phyloP scores from a whole-genome alignment of 192 early-diverging fungal genomes.

The Coemansia nantahalensis region DNA sequence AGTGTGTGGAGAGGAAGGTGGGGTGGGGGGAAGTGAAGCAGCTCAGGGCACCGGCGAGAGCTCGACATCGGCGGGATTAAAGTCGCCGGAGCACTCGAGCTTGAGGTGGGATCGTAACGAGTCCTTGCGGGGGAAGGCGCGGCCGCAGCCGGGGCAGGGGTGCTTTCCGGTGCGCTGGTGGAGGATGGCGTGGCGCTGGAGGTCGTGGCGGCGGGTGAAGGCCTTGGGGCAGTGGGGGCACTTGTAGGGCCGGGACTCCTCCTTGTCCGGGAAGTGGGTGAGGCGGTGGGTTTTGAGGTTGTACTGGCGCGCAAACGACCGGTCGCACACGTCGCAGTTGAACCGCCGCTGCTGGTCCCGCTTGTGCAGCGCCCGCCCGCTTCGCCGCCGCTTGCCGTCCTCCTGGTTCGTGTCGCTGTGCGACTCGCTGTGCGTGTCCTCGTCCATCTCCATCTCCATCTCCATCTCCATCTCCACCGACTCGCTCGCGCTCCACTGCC shows the following conservation, averaged over 20 bases:
- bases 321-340: constrained; percentile 60
- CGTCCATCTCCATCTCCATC: constrained; percentile 7
- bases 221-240: constrained; percentile 61
- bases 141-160: constrained; percentile 44
- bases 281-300: constrained; percentile 78
- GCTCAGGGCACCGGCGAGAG: no score
- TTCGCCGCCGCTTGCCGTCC: constrained; percentile 27
- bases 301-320: constrained; percentile 74
- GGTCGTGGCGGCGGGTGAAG: constrained; percentile 77
- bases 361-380: constrained; percentile 23
- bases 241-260: constrained; percentile 55
- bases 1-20: no score
- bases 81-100: constrained; percentile 10
- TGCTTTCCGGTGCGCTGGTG: constrained; percentile 54
- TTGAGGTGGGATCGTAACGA: constrained; percentile 41
- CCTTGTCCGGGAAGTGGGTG: constrained; percentile 60
- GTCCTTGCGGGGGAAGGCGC: constrained; percentile 53
- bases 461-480: constrained; percentile 6
- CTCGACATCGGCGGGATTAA: no score
- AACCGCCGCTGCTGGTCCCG: constrained; percentile 52
- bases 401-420: background rate
- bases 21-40: no score
- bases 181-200: constrained; percentile 63
- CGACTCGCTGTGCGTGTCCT: constrained; percentile 4
- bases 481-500: no score